Evolutionary conservation across 148 eudicot genomes (phyloP), one percentile per base, ranked within the genome.

Genomic region (Selenicereus undatus): DNA sequence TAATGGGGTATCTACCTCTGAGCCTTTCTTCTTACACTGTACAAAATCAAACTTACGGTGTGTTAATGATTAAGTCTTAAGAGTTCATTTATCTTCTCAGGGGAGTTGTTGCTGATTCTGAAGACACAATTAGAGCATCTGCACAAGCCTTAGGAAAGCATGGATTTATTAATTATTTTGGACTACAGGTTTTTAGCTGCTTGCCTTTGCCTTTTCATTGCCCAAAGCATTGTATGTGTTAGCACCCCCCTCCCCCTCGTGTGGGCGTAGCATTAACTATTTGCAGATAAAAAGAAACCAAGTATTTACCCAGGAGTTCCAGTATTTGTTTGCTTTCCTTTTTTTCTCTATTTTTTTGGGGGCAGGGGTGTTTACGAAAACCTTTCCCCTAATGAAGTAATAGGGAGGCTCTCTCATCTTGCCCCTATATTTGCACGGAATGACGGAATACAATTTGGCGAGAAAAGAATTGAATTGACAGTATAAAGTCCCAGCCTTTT

Each of bases 91-190:
- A 21, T 80, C 52, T 87, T 79, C 54, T 73, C 89, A 95, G 98
- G 86, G 94, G 93, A 64, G 89, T 93, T 73, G 83, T 86, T 83
- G 92, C 98, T 84, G 97, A 92, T 75, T 93, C 90, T 80, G 97
- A 92, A 85, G 91, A 92, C 75, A 89, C 85, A 64, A 89, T 95
- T 39, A 88, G 81, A 92, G 93, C 91, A 58, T 90, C 98, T 78
- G 89, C 91, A 24, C 88, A 87, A 82, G 91, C 96, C 79, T 88
- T 95, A 71, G 97, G 93, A 76, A 89, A 87, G 77, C 86, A 80
- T 83, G 99, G 99, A 80, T 95, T 95, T 80, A 86, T 95, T 54
- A 95, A 95, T 85, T 95, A 95, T 85, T 95, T 95, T 82, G 99
- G 99, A 77, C 86, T 95, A 83, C 98, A 95, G 90, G 98, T 92